A percentile compares a stretch with the other conserved stretches of the same genome.
Evolutionary conservation across 768 basidiomycete genomes (phyloP).

Genomic region (Russula sp.): DNA sequence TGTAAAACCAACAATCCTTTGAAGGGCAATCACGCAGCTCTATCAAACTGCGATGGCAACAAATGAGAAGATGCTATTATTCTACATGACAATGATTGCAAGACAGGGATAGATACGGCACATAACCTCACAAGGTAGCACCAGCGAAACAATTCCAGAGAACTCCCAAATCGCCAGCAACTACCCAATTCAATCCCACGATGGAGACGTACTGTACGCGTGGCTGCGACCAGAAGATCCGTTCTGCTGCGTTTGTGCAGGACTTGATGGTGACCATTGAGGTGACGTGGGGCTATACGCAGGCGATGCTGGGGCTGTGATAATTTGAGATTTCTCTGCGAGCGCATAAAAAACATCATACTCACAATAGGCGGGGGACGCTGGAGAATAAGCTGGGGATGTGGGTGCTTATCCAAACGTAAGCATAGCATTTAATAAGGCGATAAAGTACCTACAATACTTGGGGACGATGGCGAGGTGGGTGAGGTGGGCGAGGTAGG

Average conservation of each 20-base stretch:
- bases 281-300: conserved; percentile 85
- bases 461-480: conserved; percentile 87
- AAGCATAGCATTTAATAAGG: conserved; percentile 14
- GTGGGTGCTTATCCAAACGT: conserved; percentile 60
- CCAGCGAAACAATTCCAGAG: conserved; percentile 13
- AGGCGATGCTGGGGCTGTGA: conserved; percentile 74
- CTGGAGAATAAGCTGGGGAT: conserved; percentile 84
- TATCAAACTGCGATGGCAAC: neutral
- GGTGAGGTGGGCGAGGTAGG: conserved; percentile 95
- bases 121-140: conserved; percentile 18
- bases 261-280: conserved; percentile 79
- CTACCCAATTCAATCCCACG: conserved; percentile 43
- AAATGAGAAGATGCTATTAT: conserved; percentile 22
- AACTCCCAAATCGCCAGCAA: neutral
- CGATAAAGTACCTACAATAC: conserved; percentile 61
- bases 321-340: conserved; percentile 20
- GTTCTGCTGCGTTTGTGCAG: conserved; percentile 50
- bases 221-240: conserved; percentile 40
- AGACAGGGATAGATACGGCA: conserved; percentile 27
- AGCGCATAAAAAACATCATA: conserved; percentile 3
- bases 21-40: neutral
- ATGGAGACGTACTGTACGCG: conserved; percentile 50
- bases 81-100: conserved; percentile 29
- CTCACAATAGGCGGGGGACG: conserved; percentile 82
- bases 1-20: neutral